Conservation (phyloP, 352 stramenopile species). For the Phytophthora pisi region DNA sequence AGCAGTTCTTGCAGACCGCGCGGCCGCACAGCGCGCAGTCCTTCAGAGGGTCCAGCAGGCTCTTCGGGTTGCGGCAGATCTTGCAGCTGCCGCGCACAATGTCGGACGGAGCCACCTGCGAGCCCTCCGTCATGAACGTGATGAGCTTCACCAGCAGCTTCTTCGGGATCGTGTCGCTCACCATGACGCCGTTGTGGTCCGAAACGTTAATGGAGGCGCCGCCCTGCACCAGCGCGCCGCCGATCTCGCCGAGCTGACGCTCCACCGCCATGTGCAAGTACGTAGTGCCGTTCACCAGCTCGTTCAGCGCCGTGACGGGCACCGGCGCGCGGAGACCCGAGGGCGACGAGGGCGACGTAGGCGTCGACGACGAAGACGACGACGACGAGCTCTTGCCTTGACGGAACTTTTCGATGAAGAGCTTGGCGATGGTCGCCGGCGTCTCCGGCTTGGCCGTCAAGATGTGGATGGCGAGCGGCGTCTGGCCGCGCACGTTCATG, state of each 20-base stretch:
- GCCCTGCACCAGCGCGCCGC: constrained; percentile 62
- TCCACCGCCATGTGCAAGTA: constrained; percentile 88
- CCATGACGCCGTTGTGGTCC: constrained; percentile 76
- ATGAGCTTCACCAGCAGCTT: constrained; percentile 82
- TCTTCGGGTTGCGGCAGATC: constrained; percentile 83
- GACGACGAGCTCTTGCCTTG: constrained; percentile 18
- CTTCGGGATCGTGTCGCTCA: constrained; percentile 77
- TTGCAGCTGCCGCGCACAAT: constrained; percentile 76
- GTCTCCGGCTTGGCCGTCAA: constrained; percentile 73
- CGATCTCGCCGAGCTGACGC: constrained; percentile 69
- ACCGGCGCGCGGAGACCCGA: constrained; percentile 12
- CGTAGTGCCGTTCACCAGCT: constrained; percentile 76
- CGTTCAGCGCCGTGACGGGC: constrained; percentile 52
- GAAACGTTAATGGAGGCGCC: constrained; percentile 87
- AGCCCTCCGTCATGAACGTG: constrained; percentile 80
- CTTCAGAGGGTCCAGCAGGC: constrained; percentile 70
- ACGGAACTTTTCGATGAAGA: constrained; percentile 62
- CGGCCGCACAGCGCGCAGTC: constrained; percentile 83
- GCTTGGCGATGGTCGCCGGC: constrained; percentile 48
- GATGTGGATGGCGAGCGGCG: constrained; percentile 85
- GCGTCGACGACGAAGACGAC: constrained; percentile 14
- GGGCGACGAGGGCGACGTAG: constrained; percentile 27
- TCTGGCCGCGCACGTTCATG: constrained; percentile 84
- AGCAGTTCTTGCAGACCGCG: constrained; percentile 85
- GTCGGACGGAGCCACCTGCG: constrained; percentile 58